These are phyloP conservation scores for Crepidotus variabilis DNA, from an alignment of 768 basidiomycete genomes.

Conservation along the genomic window DNA sequence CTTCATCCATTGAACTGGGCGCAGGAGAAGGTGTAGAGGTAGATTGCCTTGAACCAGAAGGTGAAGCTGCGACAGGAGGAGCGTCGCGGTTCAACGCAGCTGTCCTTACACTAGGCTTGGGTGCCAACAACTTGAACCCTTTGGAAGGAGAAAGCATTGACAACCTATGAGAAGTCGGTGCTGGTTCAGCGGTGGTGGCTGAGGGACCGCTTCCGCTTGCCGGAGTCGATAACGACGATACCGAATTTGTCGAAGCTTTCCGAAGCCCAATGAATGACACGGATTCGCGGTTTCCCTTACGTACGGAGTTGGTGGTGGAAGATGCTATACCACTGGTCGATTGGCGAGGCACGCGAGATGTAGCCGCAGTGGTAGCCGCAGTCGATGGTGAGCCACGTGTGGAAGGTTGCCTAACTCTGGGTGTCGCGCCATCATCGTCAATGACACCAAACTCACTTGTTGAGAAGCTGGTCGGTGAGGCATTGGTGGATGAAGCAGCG, in stretches of 20 bases:
- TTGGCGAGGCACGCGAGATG: conserved; percentile 67
- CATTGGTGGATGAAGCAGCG: conserved; percentile 53
- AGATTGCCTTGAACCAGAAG: conserved; percentile 71
- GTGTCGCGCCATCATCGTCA: conserved; percentile 51
- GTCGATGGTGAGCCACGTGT: conserved; percentile 61
- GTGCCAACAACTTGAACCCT: conserved; percentile 74
- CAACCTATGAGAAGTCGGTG: conserved; percentile 57
- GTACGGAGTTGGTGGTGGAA: conserved; percentile 43
- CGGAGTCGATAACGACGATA: conserved; percentile 61
- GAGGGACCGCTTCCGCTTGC: conserved; percentile 17
- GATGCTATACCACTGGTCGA: conserved; percentile 41
- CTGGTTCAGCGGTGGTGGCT: conserved; percentile 29
- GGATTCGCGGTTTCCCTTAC: conserved; percentile 76
- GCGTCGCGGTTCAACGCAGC: conserved; percentile 52
- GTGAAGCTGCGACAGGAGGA: conserved; percentile 52
- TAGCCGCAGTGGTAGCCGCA: conserved; percentile 21
- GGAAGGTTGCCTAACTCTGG: conserved; percentile 55
- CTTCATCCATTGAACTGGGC: conserved; percentile 75
- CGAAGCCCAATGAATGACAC: conserved; percentile 74
- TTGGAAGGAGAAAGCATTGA: conserved; percentile 84
- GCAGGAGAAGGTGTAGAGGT: conserved; percentile 84
- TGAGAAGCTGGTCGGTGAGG: conserved; percentile 54
- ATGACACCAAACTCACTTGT: conserved; percentile 82
- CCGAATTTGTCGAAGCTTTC: conserved; percentile 80
- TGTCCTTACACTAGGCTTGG: conserved; percentile 62